Evolutionary conservation across 176 grass and related monocot genomes (phyloP), one percentile per base, ranked within the genome.

Genomic region (Raddia guianensis): DNA sequence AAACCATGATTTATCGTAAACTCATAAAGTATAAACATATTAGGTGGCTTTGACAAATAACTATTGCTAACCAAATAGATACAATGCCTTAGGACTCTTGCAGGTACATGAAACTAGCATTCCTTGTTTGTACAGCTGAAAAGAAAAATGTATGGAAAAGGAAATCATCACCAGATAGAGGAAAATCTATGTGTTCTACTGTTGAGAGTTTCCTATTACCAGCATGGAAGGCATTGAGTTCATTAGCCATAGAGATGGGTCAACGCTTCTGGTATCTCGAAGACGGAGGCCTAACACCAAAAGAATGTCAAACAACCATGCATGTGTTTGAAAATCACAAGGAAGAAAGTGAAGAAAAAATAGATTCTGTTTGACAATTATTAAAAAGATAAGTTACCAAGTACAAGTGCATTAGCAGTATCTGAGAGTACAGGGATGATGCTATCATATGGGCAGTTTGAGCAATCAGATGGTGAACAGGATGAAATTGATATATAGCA

Each of bases 191-290:
- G 67, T 18, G 37, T 9, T 34, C 63, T 44, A 73, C 19, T 70
- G 37, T 34, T 52, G 16, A 14, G 79, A 48, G 13, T 37, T 58
- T 85, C 19, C 5, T 45, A 73, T 85, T 90, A 98, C 96, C 92
- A 98, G 74, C 79, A 98, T 47, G 55, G 96, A 98, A 83, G 96
- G 96, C 88, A 93, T 95, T 66, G 92, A 98, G 79, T 98, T 98
- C 88, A 95, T 90, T 57, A 98, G 74, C 96, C 96, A 98, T 57
- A 98, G 70, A 15, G 96, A 95, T 18, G 96, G 96, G 51, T 98
- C 96, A 35, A 98, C 92, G 3, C 96, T 98, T 83, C 96, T 89
- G 49, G 93, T 93, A 88, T 98, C 96, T 86, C 96, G 86, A 15
- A 94, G 73, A 44, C 96, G 90, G 74, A 98, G 90, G 40, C 96